Evolutionary conservation across 176 grass and related monocot species (phyloP), one percentile per base, ranked within the genome.

Genomic region (Carex scoparia): DNA sequence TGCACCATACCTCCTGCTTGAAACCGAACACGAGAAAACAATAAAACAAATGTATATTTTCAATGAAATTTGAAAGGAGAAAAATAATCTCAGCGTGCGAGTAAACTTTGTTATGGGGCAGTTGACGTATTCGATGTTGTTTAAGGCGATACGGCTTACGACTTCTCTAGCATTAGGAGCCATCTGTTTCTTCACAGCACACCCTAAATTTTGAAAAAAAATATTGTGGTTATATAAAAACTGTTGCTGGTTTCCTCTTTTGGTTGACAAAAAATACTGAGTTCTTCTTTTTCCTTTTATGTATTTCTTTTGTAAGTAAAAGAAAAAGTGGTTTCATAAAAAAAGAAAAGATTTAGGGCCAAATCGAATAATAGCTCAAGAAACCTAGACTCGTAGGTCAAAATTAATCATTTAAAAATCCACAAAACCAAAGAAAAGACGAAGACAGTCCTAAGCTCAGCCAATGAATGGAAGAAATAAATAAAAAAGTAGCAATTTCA

Each of bases 111-210:
- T 74, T 7, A 81, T 82, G 40, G 61, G 40, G 18, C 16, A 61
- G 46, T 83, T 83, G 28, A 83, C 28, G 12, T 83, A 30, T 83
- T 64, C 66, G 14, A 97, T 94, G 23, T 90, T 92, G 51, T 85
- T 87, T 7, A 94, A 84, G 5, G 88, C 79, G 15, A 76, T 74
- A 3, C 90, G 85, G 74, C 80, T 87, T 76, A 84, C 88, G 19
- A 30, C 79, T 61, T 91, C 92, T 11, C 82, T 87, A 61, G 63
- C 87, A 16, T 70, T 64, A n/a, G 51, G 84, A 30, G 66, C 85
- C 63, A 87, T 94, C 79, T 86, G 77, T 87, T 93, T 94, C 28
- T 70, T 73, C 46, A 82, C 81, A 79, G 27, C 88, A 71, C 65
- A 84, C 10, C 11, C 72, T 77, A 77, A 55, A 56, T 2, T 49